Base-by-base conservation (phyloP, 176 grass and related monocot genomes). In the Bothriochloa decipiens region DNA sequence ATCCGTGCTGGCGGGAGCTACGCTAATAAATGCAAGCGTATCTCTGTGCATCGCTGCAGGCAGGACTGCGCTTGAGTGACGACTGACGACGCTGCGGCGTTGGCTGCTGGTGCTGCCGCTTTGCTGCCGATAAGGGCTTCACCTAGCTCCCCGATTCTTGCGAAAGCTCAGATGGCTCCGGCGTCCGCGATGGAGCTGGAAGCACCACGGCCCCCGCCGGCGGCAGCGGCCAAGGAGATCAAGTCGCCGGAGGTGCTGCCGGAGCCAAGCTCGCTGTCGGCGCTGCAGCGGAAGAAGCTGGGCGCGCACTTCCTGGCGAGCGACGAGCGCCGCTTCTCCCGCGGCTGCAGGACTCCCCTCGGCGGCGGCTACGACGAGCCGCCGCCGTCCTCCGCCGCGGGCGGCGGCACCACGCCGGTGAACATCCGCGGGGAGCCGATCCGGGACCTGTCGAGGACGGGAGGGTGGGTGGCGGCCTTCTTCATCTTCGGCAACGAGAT, bases 401-500 rank as follows among this genome's bases (percentile, higher is more conserved):
- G n/a, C n/a, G 68, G 91, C 57, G 57, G 57, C 33, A 89, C 90
- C 18, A 92, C 90, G 43, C 92, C 92, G 40, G 90, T 97, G 39
- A 86, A 92, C 83, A 82, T 97, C 78, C 77, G 90, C 8, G 90
- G 95, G 46, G 63, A 67, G 82, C 86, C 95, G 0, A 94, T 97
- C 74, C 35, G 76, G 1, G 75, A 89, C 82, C 95, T 97, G 7
- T 29, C 95, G 20, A 50, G 86, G 42, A 97, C 92, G 3, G 95
- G 95, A 8, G 95, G 95, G 0, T 97, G 95, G 95, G n/a, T 91
- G 23, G 95, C 95, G 1, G 92, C 95, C 35, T 84, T 94, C 84
- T 97, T 97, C 84, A 94, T 97, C 83, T 97, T 97, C 84, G 92
- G 90, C 61, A 98, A 98, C 77, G 95, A 98, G 85, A 91, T 91